phyloP scores from a whole-genome alignment of 306 rosid genomes.

The Potentilla sterilis region DNA sequence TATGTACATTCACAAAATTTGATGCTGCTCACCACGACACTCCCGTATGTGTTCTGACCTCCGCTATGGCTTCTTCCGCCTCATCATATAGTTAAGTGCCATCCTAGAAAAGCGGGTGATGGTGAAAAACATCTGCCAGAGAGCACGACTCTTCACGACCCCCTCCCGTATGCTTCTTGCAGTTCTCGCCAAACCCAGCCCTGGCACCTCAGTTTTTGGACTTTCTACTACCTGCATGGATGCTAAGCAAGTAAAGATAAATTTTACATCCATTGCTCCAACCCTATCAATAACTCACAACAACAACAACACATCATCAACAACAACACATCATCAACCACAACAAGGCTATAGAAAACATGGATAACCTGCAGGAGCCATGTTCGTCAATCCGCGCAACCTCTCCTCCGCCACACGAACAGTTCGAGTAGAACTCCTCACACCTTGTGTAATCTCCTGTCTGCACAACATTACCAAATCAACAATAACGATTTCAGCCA shows the following conservation, averaged over 20 bases:
- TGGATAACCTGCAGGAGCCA: constrained; percentile 66
- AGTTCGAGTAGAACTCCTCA: constrained; percentile 72
- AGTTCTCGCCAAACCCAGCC: constrained; percentile 53
- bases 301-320: not conserved
- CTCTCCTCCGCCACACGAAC: constrained; percentile 71
- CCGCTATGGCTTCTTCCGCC: constrained; percentile 33
- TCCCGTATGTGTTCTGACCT: constrained; percentile 8
- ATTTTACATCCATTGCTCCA: constrained; percentile 37
- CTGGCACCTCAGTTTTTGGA: constrained; percentile 39
- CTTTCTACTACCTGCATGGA: constrained; percentile 53
- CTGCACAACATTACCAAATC: constrained; percentile 36
- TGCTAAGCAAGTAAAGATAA: constrained; percentile 63
- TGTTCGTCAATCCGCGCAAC: constrained; percentile 56
- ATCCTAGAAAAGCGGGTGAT: constrained; percentile 50
- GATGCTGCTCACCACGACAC: constrained; percentile 26
- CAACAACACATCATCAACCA: not conserved
- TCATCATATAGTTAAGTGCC: constrained; percentile 46
- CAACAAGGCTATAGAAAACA: constrained; percentile 1
- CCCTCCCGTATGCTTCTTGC: constrained; percentile 64
- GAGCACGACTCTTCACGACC: constrained; percentile 66
- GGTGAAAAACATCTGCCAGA: constrained; percentile 60
- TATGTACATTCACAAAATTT: constrained; percentile 19
- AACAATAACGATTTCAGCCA: not conserved
- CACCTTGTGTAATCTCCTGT: constrained; percentile 83
- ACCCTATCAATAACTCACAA: constrained; percentile 9